These are phyloP conservation scores for Leishmania amazonensis DNA, from an alignment of 208 protist species.

Conservation along the genomic window DNA sequence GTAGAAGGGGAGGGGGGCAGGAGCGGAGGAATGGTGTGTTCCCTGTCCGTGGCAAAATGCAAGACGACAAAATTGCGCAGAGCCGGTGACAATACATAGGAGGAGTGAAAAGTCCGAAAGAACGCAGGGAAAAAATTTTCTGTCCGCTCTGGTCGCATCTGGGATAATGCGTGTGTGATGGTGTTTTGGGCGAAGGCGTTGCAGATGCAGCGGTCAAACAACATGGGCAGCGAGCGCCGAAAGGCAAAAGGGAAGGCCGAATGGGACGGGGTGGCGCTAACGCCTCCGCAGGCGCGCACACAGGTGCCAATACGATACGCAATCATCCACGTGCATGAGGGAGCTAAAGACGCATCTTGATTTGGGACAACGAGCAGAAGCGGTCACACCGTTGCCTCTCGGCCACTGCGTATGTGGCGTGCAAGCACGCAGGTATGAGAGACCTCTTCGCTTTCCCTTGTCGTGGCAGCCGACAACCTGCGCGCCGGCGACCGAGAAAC, in stretches of 20 bases:
- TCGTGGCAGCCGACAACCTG: background rate
- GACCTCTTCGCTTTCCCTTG: background rate
- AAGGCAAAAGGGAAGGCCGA: background rate
- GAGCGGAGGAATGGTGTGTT: background rate
- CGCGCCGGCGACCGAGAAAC: background rate
- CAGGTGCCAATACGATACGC: background rate
- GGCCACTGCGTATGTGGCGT: background rate
- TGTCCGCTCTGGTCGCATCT: background rate
- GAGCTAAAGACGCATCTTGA: background rate
- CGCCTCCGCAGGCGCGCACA: background rate
- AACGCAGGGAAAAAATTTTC: too few species aligned
- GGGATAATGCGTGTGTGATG: background rate
- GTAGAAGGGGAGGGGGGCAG: background rate
- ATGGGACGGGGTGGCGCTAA: background rate
- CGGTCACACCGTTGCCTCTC: background rate
- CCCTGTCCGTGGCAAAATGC: background rate
- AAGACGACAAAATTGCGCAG: background rate
- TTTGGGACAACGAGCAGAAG: background rate
- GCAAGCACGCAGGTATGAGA: background rate
- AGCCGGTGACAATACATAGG: background rate
- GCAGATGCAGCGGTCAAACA: background rate
- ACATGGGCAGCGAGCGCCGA: background rate
- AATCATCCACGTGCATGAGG: background rate
- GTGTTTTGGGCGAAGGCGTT: background rate
- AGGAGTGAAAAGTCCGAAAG: background rate